Conservation (phyloP, 2,329 filamentous ascomycete species). For the Epichloe uncinata region DNA sequence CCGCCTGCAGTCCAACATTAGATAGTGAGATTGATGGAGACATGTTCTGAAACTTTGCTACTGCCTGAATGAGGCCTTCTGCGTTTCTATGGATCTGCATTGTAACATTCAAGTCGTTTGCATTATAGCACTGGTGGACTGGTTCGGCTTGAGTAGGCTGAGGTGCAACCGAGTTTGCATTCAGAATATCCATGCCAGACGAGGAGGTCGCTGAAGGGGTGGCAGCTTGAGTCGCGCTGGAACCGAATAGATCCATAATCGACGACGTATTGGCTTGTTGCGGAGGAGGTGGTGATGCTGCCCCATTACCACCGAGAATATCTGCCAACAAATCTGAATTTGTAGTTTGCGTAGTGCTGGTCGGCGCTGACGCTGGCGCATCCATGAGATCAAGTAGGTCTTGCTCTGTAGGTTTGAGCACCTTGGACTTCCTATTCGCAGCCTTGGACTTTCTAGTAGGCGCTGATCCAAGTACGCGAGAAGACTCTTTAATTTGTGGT, state of each 20-base stretch:
- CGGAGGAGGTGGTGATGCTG: slow-evolving; percentile 33
- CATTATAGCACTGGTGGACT: slow-evolving; percentile 66
- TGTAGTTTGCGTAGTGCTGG: slow-evolving; percentile 42
- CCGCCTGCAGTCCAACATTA: slow-evolving; percentile 76
- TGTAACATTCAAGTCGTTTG: slow-evolving; percentile 69
- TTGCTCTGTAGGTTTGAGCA: slow-evolving; percentile 74
- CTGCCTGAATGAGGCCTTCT: slow-evolving; percentile 66
- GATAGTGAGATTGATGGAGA: slow-evolving; percentile 53
- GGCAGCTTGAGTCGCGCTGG: slow-evolving; percentile 26
- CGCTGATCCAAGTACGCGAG: slow-evolving; percentile 75
- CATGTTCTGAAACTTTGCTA: slow-evolving; percentile 71
- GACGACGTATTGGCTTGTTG: slow-evolving; percentile 47
- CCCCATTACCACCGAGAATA: slow-evolving; percentile 61
- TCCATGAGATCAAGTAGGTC: slow-evolving; percentile 92
- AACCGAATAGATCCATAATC: slow-evolving; percentile 82
- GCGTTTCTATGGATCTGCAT: slow-evolving; percentile 75
- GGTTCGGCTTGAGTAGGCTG: slow-evolving; percentile 28
- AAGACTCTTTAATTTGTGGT: slow-evolving; percentile 92
- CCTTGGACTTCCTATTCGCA: slow-evolving; percentile 61
- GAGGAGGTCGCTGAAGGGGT: slow-evolving; percentile 24
- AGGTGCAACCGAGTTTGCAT: slow-evolving; percentile 31
- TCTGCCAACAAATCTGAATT: slow-evolving; percentile 83
- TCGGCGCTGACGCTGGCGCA: slow-evolving; percentile 41
- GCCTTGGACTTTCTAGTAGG: slow-evolving; percentile 51
- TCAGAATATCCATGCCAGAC: slow-evolving; percentile 37